Conservation (phyloP, 768 basidiomycete genomes). For the Tulasnella sp. region DNA sequence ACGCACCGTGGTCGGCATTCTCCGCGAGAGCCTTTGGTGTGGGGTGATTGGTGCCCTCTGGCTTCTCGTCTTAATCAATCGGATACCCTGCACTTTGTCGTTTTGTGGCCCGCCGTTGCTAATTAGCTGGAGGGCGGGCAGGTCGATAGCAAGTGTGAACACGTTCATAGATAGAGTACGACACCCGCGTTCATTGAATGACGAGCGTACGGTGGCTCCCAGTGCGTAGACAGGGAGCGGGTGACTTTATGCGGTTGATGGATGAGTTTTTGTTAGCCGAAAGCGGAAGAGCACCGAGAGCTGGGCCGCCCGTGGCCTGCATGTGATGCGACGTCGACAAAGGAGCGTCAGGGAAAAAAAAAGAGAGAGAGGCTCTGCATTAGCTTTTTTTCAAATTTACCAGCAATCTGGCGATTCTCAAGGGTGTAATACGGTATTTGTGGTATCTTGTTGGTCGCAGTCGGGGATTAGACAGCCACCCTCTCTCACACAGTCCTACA, state of each 20-base stretch:
- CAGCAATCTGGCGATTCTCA: not conserved
- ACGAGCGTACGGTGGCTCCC: not conserved
- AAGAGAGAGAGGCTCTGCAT: no score
- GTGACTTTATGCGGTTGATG: not conserved
- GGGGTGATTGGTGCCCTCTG: not conserved
- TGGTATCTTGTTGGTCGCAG: not conserved
- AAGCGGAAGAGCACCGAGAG: not conserved
- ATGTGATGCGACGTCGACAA: not conserved
- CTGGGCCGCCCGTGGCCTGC: not conserved
- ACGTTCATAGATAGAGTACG: not conserved
- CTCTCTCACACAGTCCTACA: slow-evolving; percentile 9
- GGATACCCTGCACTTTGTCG: not conserved
- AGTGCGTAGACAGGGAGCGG: not conserved
- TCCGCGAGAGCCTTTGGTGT: not conserved
- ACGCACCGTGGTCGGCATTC: not conserved
- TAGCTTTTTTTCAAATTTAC: no score
- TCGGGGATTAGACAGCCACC: not conserved
- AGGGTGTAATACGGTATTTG: not conserved
- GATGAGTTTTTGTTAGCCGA: not conserved
- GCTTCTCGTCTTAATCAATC: slow-evolving; percentile 2
- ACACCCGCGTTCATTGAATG: not conserved
- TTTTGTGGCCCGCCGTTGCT: not conserved
- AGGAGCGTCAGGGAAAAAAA: not conserved
- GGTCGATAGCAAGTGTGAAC: not conserved
- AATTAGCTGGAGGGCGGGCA: not conserved